phyloP scores from a whole-genome alignment of 495 filamentous ascomycete genomes.

The Corynascus novoguineensis region DNA sequence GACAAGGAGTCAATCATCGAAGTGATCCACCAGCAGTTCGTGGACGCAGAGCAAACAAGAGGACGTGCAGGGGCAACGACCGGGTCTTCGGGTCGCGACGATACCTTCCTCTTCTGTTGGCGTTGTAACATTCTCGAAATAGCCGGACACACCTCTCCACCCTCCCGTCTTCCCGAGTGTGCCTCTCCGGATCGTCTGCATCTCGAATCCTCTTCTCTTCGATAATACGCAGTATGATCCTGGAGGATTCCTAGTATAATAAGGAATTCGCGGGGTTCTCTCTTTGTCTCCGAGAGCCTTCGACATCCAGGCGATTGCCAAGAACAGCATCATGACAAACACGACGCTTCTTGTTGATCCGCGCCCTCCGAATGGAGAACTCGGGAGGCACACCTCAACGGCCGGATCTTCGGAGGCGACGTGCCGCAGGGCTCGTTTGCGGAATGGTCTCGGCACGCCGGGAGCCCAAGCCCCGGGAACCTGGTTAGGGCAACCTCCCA shows the following conservation, averaged over 20 bases:
- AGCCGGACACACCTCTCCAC: neutral
- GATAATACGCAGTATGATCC: neutral
- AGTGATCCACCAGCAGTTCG: neutral
- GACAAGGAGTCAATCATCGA: neutral
- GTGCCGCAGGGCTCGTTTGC: conserved; percentile 23
- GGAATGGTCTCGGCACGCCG: conserved; percentile 29
- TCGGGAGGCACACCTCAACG: neutral
- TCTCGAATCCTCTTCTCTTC: neutral
- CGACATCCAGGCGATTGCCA: neutral
- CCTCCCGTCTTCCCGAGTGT: neutral
- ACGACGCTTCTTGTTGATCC: neutral
- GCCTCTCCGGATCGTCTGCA: neutral
- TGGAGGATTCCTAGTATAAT: neutral
- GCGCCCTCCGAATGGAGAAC: neutral
- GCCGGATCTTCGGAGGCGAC: conserved; percentile 16
- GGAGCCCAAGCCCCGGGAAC: conserved; percentile 28
- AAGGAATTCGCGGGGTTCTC: conserved; percentile 1
- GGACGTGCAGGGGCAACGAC: neutral
- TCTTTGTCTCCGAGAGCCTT: neutral
- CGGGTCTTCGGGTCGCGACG: conserved; percentile 9
- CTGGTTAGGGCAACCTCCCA: conserved; percentile 1
- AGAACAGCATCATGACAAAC: neutral
- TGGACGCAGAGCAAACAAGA: neutral
- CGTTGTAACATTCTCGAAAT: neutral
- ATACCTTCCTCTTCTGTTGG: conserved; percentile 6